Evolutionary conservation across 768 basidiomycete species (phyloP), one percentile per base, ranked within the genome.

Genomic region (Pulveroboletus sp.): DNA sequence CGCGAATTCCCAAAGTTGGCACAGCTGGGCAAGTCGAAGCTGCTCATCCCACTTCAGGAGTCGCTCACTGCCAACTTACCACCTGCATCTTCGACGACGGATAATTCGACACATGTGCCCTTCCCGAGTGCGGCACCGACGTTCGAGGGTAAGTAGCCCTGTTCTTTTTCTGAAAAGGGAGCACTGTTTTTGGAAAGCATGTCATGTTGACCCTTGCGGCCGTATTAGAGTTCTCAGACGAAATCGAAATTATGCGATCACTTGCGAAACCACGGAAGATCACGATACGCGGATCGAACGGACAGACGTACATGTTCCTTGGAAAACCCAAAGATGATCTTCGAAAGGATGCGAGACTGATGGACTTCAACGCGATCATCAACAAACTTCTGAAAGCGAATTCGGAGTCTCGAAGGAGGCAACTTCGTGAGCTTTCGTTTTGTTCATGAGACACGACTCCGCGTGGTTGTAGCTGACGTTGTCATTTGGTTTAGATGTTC

Each of bases 351-450:
- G 94, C 93, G 0, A 80, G 96, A 6, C 69, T 99, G 47, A 98
- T 98, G 95, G 96, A 98, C 63, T 91, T 98, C 70, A 94, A 97
- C 61, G 81, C 89, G 3, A 93, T 99, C 69, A 93, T 99, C 70
- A 98, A 97, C 70, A 97, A 95, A 65, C 71, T 98, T 7, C 75
- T 99, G 46, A 95, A 94, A 64, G 83, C 89, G 6, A 92, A 94
- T 59, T 92, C 93, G 0, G 94, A 97, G 51, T 92, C 95, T 26
- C 82, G 96, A 57, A 76, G 89, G 52, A 77, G 96, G 28, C 89
- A 93, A 50, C 81, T 99, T 37, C 85, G 95, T 95, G 65, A 56
- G 90, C 76, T 12, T 27, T 2, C 26, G 3, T 31, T 6, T 14
- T 6, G 21, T 37, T 10, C 40, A 5, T 11, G 3, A 37, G 11